Evolutionary conservation across 176 grass and related monocot genomes (phyloP), one percentile per base, ranked within the genome.

Genomic region (Phoenix roebelenii): DNA sequence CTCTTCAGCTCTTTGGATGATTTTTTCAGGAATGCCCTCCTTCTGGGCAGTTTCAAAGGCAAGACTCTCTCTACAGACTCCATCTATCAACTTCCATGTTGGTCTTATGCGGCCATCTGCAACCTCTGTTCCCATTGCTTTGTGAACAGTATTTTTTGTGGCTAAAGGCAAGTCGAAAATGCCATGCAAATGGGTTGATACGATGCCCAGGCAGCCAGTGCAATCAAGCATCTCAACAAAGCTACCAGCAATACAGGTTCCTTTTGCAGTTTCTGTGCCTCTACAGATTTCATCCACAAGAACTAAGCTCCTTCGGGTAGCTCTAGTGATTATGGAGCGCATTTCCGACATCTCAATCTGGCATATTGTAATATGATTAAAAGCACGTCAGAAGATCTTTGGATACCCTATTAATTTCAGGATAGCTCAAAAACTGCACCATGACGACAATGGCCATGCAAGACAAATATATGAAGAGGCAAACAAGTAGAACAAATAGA

Each of bases 291-390:
- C 93, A 71, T 97, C 93, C 61, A 97, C 83, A 23, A 97, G 75
- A 74, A 97, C 73, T 25, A 97, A 81, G 72, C 87, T 88, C 60
- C 67, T 80, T 59, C 54, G 65, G 24, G 78, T 85, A 66, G 78
- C 79, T 68, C 81, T 79, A 18, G 30, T 80, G 59, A 97, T 81
- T 60, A 97, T 70, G 50, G 93, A 80, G 22, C 93, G 77, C 59
- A 97, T 85, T 57, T 91, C 93, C 15, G 93, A 97, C 93, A 97
- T 97, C 82, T 97, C 93, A 78, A 97, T 83, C 93, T 97, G 83
- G 50, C 35, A 44, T 44, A 44, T 44, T 44, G 10, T 14, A 44
- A 44, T 44, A 44, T 44, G 35, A 14, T 12, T 12, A 14, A 44
- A 44, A 44, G 7, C 9, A 44, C 12, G 35, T 44, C 35, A 44